Evolutionary conservation across 352 stramenopile species (phyloP), one percentile per base, ranked within the genome.

Genomic region (Phytophthora crassamura): DNA sequence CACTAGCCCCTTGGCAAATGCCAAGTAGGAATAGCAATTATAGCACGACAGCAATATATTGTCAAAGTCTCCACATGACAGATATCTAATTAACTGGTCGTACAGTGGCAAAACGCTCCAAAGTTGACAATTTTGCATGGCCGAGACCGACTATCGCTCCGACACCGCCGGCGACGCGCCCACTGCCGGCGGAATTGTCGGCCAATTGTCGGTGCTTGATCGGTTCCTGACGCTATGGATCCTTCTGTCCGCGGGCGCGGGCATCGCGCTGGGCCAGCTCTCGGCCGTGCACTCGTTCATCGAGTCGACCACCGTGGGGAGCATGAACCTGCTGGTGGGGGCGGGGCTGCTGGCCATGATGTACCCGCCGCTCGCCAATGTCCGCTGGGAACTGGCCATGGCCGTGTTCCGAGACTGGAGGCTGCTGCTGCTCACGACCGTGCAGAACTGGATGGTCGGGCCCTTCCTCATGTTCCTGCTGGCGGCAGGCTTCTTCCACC

Each of bases 211-310:
- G 22, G 34, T 72, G 28, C 76, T 91, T 18, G 77, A 89, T 43
- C 78, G 74, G 7, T 77, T 87, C 61, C 66, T 91, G 30, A 64
- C 82, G 64, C 68, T 91, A 16, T 91, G 80, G 80, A 88, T 91
- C 67, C 47, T 82, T 14, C 28, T 84, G 14, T 73, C 82, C 0
- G 82, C 77, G 0, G 69, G 56, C 1, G 30, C 59, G 16, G 80
- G 80, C 1, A 64, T 88, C 49, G 72, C 50, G 1, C 72, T 89
- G 12, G 80, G 80, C 3, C 80, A 86, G 58, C 51, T 86, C 55
- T 35, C 56, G 5, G 51, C 46, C 2, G 67, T 84, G 25, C 77
- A 81, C 46, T 69, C 66, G 15, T 77, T 78, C 62, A 74, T 84
- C 67, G 68, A 71, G 39, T 69, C 55, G 35, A 88, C 80, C 35